Percentiles rank a stretch among this genome's conserved stretches.
Evolutionary conservation across 805 yeast species (phyloP).

Genomic region (Debaryomyces tyrocola): DNA sequence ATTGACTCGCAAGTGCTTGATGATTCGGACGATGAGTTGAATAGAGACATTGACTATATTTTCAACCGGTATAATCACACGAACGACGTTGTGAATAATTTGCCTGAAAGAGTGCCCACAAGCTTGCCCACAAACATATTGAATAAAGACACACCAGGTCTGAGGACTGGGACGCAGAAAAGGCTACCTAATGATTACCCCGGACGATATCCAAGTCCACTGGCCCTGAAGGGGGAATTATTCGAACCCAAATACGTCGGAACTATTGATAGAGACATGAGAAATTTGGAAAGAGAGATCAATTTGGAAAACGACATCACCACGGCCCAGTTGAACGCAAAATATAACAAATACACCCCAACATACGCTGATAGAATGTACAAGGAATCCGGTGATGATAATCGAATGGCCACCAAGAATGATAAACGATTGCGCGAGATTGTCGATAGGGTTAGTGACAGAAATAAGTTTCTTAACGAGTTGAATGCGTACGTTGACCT

Average conservation of each 20-base stretch:
- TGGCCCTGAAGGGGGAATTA: not conserved
- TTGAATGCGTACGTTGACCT: constrained; percentile 21
- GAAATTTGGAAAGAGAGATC: not conserved
- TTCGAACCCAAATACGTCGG: not conserved
- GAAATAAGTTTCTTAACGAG: constrained; percentile 19
- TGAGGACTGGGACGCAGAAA: not conserved
- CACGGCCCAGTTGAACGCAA: constrained; percentile 9
- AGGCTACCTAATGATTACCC: constrained; percentile 4
- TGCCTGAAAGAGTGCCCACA: not conserved
- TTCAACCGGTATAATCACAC: constrained; percentile 5
- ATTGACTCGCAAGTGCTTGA: not conserved
- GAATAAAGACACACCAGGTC: not conserved
- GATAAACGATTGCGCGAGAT: not conserved
- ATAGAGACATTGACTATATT: constrained; percentile 5
- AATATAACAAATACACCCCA: constrained; percentile 5
- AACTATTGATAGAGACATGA: not conserved
- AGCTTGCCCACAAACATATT: not conserved
- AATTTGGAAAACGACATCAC: constrained; percentile 2
- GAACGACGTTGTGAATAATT: not conserved
- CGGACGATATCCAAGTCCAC: not conserved
- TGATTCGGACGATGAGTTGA: constrained; percentile 10
- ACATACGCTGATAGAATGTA: constrained; percentile 1
- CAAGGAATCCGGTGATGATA: constrained; percentile 1
- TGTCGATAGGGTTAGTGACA: constrained; percentile 9
- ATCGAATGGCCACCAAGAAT: constrained; percentile 1